Conservation (phyloP, 2,329 filamentous ascomycete species). For the Cadophora luteo-olivacea region DNA sequence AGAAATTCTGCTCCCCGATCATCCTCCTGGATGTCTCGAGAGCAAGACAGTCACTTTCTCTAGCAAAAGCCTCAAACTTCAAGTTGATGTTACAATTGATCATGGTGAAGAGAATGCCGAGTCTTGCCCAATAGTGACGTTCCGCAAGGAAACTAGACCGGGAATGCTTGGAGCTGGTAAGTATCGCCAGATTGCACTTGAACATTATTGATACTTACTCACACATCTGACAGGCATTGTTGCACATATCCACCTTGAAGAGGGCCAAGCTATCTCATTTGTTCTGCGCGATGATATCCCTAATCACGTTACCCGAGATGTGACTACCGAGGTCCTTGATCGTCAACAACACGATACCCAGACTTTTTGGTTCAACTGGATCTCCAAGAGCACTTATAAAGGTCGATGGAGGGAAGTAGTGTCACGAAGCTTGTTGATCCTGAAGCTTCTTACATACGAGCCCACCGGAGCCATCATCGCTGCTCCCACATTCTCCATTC, state of each 20-base stretch:
- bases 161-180: constrained; percentile 62
- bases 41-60: constrained; percentile 71
- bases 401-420: constrained; percentile 78
- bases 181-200: too few species aligned
- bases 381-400: constrained; percentile 72
- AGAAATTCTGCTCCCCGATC: constrained; percentile 59
- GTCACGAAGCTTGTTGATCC: constrained; percentile 71
- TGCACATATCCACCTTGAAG: constrained; percentile 63
- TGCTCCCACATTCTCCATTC: constrained; percentile 78
- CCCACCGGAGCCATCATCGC: constrained; percentile 81
- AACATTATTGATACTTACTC: background rate
- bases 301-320: constrained; percentile 61
- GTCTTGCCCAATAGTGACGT: constrained; percentile 59
- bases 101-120: constrained; percentile 56
- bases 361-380: constrained; percentile 76
- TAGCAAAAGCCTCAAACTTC: constrained; percentile 63
- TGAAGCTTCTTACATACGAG: constrained; percentile 80
- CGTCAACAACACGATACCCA: constrained; percentile 72
- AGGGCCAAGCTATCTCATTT: constrained; percentile 74
- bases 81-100: constrained; percentile 72
- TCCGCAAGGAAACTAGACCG: constrained; percentile 58
- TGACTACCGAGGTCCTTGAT: constrained; percentile 65
- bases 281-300: constrained; percentile 68
- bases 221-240: constrained; percentile 52
- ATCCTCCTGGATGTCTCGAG: constrained; percentile 48